Evolutionary conservation across 2,329 filamentous ascomycete species (phyloP).

Genomic region (Pseudogymnoascus sp.): DNA sequence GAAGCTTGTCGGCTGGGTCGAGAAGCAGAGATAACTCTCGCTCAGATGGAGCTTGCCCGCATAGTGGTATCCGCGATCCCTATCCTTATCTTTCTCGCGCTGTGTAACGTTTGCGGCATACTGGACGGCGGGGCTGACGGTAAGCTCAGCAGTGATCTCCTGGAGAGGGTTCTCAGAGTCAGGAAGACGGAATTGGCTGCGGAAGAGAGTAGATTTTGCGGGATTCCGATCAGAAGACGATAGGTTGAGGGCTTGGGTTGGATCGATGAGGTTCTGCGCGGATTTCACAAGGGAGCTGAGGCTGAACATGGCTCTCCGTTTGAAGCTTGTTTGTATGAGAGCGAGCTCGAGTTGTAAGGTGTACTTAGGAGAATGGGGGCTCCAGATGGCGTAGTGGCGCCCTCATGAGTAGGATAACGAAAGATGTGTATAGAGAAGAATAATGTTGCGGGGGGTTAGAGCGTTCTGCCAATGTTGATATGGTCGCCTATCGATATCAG

Average conservation of each 20-base stretch:
- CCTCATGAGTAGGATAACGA: neutral
- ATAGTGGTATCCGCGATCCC: constrained; percentile 74
- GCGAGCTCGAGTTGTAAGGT: neutral
- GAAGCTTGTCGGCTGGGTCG: constrained; percentile 85
- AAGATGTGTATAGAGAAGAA: neutral
- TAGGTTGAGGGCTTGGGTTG: constrained; percentile 65
- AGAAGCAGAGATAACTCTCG: constrained; percentile 94
- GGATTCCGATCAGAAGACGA: constrained; percentile 70
- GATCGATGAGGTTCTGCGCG: constrained; percentile 91
- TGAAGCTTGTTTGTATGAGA: neutral
- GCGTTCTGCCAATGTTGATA: neutral
- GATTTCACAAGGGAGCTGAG: constrained; percentile 83
- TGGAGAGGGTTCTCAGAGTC: constrained; percentile 86
- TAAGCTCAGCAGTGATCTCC: constrained; percentile 94
- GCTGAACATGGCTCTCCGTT: constrained; percentile 45
- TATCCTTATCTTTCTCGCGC: constrained; percentile 58
- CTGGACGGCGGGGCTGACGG: constrained; percentile 56
- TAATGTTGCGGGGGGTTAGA: neutral
- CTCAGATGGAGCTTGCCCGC: constrained; percentile 87
- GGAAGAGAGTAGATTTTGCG: constrained; percentile 87
- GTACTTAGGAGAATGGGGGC: constrained; percentile 3
- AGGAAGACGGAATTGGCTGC: constrained; percentile 91
- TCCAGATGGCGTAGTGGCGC: neutral
- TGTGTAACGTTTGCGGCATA: constrained; percentile 49
- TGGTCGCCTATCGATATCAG: neutral